Conservation (phyloP, 1,139 yeast species). For the Hyphopichia khmerensis region DNA sequence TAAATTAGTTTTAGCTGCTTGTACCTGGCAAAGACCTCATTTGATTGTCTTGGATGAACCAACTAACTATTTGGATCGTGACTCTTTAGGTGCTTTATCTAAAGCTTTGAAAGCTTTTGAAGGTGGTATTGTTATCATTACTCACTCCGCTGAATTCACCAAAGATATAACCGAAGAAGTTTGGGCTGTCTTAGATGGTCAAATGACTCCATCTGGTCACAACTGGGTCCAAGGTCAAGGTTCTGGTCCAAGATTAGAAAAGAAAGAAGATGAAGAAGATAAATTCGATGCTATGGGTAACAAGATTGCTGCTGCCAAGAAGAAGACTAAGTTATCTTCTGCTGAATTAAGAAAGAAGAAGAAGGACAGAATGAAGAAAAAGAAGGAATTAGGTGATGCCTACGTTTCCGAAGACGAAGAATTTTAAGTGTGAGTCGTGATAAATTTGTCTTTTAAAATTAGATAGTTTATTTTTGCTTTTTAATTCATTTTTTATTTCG, state of each 20-base stretch:
- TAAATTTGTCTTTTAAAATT: background rate
- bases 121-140: conserved; percentile 99
- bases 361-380: conserved; percentile 99
- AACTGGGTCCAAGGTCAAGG: conserved; percentile 99
- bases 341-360: conserved; percentile 99
- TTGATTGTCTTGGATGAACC: conserved; percentile 99
- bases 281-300: conserved; percentile 99
- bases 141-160: conserved; percentile 99
- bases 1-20: conserved; percentile 98
- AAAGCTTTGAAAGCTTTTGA: conserved; percentile 98
- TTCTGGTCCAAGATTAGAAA: conserved; percentile 95
- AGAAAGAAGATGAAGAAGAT: conserved; percentile 97
- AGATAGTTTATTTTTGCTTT: background rate
- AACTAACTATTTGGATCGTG: conserved; percentile 98
- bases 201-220: conserved; percentile 99
- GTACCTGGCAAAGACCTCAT: conserved; percentile 99
- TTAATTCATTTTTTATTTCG: background rate
- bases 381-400: conserved; percentile 99
- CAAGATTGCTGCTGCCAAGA: conserved; percentile 95
- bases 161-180: conserved; percentile 98
- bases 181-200: conserved; percentile 98
- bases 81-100: conserved; percentile 98
- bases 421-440: conserved; percentile 18
- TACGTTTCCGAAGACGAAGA: conserved; percentile 91
- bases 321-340: conserved; percentile 96